Evolutionary conservation across 176 grass and related monocot species (phyloP).

Genomic region (Carex kokanica): DNA sequence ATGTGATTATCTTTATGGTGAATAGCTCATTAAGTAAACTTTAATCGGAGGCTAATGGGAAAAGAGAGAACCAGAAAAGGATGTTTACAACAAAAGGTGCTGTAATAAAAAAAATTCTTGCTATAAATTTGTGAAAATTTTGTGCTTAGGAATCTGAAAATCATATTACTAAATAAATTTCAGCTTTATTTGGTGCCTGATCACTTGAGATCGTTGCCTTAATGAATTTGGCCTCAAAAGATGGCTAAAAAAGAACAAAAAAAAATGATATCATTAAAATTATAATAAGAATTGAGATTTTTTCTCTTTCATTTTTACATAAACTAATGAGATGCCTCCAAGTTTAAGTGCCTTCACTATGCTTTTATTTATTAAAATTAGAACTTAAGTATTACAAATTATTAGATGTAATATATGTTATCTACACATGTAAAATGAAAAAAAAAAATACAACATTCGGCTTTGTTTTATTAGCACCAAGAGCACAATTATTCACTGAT

Average conservation of each 20-base stretch:
- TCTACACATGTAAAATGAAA: not conserved
- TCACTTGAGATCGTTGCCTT: too few relatives aligned
- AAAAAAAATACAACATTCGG: not conserved
- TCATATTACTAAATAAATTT: not conserved
- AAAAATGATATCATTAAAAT: not conserved
- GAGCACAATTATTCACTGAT: not conserved
- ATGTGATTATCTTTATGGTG: slow-evolving; percentile 33
- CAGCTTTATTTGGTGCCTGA: not conserved
- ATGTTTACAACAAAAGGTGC: not conserved
- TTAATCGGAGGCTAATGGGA: not conserved
- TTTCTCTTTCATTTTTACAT: not conserved
- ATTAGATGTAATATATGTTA: not conserved
- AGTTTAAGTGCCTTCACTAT: not conserved
- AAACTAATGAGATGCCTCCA: not conserved
- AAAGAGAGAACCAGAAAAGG: not conserved
- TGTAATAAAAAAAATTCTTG: not conserved
- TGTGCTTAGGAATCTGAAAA: not conserved
- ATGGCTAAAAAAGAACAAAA: not conserved
- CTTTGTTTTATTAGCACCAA: not conserved
- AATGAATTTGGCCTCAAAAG: too few relatives aligned
- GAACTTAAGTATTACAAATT: too few relatives aligned
- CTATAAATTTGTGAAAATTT: not conserved
- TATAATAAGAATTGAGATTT: not conserved
- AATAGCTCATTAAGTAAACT: not conserved
- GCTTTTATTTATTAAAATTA: not conserved